Evolutionary conservation across 306 rosid genomes (phyloP).

Genomic region (Adenanthera pavonina): DNA sequence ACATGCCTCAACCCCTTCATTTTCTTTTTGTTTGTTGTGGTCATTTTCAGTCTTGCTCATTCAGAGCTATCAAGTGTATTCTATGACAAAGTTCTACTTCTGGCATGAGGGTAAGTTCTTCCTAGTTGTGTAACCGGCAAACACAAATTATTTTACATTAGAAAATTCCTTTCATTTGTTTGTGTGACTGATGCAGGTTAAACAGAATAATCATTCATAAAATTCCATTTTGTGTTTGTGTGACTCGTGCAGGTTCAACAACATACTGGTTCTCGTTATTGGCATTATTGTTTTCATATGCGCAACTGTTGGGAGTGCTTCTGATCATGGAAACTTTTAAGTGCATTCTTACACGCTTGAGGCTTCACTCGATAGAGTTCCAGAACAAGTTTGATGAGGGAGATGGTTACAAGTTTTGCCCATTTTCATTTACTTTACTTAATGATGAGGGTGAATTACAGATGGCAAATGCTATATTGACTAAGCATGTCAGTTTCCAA

Average conservation of each 20-base stretch:
- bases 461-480: background rate
- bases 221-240: background rate
- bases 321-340: conserved; percentile 67
- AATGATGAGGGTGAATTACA: conserved; percentile 46
- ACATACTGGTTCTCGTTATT: conserved; percentile 39
- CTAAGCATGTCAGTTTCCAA: background rate
- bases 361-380: conserved; percentile 77
- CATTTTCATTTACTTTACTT: conserved; percentile 52
- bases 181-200: background rate
- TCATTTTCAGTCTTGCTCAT: conserved; percentile 17
- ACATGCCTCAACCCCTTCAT: background rate
- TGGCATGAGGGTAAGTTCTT: conserved; percentile 12
- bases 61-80: conserved; percentile 21
- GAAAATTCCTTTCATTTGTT: background rate
- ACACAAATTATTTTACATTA: background rate
- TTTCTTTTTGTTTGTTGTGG: background rate
- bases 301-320: conserved; percentile 63
- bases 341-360: conserved; percentile 78
- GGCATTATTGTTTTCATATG: conserved; percentile 52
- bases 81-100: conserved; percentile 6
- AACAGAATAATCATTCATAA: conserved; percentile 16
- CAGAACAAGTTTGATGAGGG: conserved; percentile 75
- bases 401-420: conserved; percentile 66
- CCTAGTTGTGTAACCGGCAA: background rate
- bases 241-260: conserved; percentile 7